Percentiles rank a stretch among this genome's conserved stretches.
These are phyloP conservation scores for Irpex sp. DNA, from an alignment of 1,284 basidiomycete genomes.

Conservation along the genomic window DNA sequence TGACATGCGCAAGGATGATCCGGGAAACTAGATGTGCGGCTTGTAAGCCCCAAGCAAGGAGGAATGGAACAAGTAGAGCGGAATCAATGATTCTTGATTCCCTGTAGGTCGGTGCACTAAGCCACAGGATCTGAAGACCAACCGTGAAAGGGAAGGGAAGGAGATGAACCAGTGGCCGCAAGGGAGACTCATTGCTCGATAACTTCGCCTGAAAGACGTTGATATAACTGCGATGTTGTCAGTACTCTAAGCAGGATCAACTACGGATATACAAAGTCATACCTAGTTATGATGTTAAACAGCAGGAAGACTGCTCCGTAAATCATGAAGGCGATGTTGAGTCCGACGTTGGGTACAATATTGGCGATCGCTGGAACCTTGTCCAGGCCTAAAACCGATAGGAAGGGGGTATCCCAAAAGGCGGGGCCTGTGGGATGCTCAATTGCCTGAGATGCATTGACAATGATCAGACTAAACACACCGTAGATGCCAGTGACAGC, in stretches of 20 bases:
- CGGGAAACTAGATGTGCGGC: constrained; percentile 87
- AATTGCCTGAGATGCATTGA: neutral
- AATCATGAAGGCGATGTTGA: constrained; percentile 89
- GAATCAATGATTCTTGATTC: constrained; percentile 58
- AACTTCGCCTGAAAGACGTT: constrained; percentile 66
- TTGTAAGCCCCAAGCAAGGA: constrained; percentile 86
- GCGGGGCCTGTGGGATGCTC: constrained; percentile 48
- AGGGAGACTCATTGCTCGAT: constrained; percentile 32
- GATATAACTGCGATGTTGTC: constrained; percentile 47
- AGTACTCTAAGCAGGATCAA: neutral
- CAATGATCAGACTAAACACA: constrained; percentile 26
- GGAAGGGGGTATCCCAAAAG: constrained; percentile 81
- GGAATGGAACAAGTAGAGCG: constrained; percentile 79
- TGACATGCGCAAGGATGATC: constrained; percentile 94
- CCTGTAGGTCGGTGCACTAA: constrained; percentile 60
- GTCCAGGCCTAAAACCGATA: constrained; percentile 59
- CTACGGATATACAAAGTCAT: constrained; percentile 6
- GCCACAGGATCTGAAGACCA: constrained; percentile 75
- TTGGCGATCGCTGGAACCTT: constrained; percentile 44
- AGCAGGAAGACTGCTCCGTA: constrained; percentile 74
- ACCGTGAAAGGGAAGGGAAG: constrained; percentile 78
- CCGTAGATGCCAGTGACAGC: constrained; percentile 75
- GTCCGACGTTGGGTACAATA: constrained; percentile 59
- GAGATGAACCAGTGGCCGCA: constrained; percentile 69
- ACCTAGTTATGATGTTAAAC: constrained; percentile 82